Conservation (phyloP, 176 grass and related monocot species). For the Echinochloa phyllopogon region DNA sequence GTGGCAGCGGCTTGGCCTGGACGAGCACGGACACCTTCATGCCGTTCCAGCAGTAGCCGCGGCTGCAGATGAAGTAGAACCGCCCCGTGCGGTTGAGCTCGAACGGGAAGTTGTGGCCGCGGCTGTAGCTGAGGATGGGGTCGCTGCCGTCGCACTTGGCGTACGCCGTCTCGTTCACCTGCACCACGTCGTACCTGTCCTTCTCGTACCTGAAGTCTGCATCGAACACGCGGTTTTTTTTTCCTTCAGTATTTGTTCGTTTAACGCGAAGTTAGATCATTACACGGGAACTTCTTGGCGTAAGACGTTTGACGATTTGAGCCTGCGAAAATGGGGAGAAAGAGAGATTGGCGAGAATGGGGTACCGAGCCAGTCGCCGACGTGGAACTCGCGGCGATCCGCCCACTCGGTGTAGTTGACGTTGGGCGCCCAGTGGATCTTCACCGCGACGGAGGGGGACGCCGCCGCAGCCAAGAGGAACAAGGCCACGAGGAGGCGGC, state of each 20-base stretch:
- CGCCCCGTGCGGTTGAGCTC: constrained; percentile 55
- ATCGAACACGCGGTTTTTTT: not conserved
- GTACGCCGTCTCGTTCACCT: constrained; percentile 68
- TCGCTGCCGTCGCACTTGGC: constrained; percentile 53
- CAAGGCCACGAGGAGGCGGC: not conserved
- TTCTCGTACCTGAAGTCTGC: constrained; percentile 68
- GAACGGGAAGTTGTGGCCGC: constrained; percentile 56
- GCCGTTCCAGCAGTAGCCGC: constrained; percentile 72
- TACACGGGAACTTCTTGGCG: not conserved
- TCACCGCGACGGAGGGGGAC: constrained; percentile 22
- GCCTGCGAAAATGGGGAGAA: not conserved
- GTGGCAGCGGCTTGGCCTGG: constrained; percentile 27
- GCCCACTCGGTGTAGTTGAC: constrained; percentile 73
- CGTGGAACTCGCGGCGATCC: constrained; percentile 59
- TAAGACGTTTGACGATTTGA: not conserved
- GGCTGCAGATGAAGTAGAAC: constrained; percentile 88
- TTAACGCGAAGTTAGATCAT: not conserved
- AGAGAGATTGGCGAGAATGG: not conserved
- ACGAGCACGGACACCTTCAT: constrained; percentile 70
- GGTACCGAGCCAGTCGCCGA: constrained; percentile 81
- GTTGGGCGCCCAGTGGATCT: constrained; percentile 57
- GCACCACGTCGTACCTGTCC: constrained; percentile 67
- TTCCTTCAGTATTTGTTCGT: not conserved
- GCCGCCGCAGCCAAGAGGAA: constrained; percentile 13
- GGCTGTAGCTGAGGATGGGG: constrained; percentile 57